Base-by-base conservation (phyloP, 2,329 filamentous ascomycete species). In the Neophaeococcomyces aloes region DNA sequence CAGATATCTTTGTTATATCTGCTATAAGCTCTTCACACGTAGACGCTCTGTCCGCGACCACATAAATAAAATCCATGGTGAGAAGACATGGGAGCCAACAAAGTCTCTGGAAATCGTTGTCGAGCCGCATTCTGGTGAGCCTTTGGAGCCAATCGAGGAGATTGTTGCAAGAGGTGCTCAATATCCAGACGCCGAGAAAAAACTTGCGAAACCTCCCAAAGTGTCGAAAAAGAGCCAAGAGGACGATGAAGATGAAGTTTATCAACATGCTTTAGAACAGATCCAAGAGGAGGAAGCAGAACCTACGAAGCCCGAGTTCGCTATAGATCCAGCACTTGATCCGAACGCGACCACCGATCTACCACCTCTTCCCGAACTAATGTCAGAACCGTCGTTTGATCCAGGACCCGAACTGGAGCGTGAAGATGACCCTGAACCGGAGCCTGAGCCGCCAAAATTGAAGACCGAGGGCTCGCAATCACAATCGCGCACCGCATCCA, bases 1-100 rank as follows among this genome's bases (percentile, higher is more conserved):
- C 17, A 44, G 53, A 42, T 55, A 53, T 32, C 48, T 55, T n/a
- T 55, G 53, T 35, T 55, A 55, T 33, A 42, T 55, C 17, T 55
- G 53, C 37, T 32, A 53, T 43, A 55, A 55, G 38, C 48, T 55
- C 14, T 55, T 55, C 25, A 55, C 53, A 2, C 44, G 53, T 23
- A 47, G 53, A 27, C 46, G 53, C 18, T 55, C 53, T 8, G 53
- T 55, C 4, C 42, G 53, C 30, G 53, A 55, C 32, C 53, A 55
- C 35, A 51, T 55, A 25, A 50, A 49, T n/a, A 55, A 55, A 36
- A 55, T 55, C 7, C 53, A 55, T 33, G 51, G 50, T 19, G 47
- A 46, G 13, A 55, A 54, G 44, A 53, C 51, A 14, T 55, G 50
- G 50, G 53, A 55, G 38, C 51, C 52, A 8, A 11, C 47, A 36